phyloP scores from a whole-genome alignment of 2,329 filamentous ascomycete genomes.

The Colletotrichum costaricense region DNA sequence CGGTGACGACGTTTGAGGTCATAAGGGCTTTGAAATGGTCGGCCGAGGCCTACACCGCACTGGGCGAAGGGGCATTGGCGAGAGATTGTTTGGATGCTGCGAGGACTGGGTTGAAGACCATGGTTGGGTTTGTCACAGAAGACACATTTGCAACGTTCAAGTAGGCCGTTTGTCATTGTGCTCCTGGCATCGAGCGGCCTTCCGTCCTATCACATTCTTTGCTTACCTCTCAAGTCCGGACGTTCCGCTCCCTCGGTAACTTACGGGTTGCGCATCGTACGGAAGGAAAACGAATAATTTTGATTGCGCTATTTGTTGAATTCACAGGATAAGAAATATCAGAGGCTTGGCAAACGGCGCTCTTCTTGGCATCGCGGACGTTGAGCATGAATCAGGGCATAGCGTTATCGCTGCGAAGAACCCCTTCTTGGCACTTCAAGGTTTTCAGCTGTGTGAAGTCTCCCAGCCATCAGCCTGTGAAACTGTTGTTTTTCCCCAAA shows the following conservation, averaged over 20 bases:
- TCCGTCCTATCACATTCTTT: neutral
- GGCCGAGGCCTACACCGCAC: slow-evolving; percentile 43
- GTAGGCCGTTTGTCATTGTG: neutral
- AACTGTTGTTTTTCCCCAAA: neutral
- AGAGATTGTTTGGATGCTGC: slow-evolving; percentile 42
- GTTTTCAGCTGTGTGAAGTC: neutral
- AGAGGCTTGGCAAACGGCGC: slow-evolving; percentile 13
- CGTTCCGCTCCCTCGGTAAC: neutral
- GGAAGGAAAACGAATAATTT: too few species aligned
- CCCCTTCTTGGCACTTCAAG: slow-evolving; percentile 8
- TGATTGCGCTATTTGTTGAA: neutral
- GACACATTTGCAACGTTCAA: slow-evolving; percentile 29
- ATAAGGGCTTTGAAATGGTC: slow-evolving; percentile 45
- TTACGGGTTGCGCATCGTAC: neutral
- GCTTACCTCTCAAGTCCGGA: too few species aligned
- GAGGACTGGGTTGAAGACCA: slow-evolving; percentile 43
- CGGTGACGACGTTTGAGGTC: slow-evolving; percentile 49
- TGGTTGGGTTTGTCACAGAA: slow-evolving; percentile 47
- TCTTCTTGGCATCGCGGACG: slow-evolving; percentile 19
- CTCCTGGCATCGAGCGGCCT: too few species aligned
- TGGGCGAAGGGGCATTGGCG: slow-evolving; percentile 43
- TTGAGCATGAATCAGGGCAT: slow-evolving; percentile 15
- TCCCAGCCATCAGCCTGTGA: neutral
- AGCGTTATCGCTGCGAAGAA: slow-evolving; percentile 10
- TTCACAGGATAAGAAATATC: neutral